phyloP scores from a whole-genome alignment of 306 rosid species.

The Inga laurina region DNA sequence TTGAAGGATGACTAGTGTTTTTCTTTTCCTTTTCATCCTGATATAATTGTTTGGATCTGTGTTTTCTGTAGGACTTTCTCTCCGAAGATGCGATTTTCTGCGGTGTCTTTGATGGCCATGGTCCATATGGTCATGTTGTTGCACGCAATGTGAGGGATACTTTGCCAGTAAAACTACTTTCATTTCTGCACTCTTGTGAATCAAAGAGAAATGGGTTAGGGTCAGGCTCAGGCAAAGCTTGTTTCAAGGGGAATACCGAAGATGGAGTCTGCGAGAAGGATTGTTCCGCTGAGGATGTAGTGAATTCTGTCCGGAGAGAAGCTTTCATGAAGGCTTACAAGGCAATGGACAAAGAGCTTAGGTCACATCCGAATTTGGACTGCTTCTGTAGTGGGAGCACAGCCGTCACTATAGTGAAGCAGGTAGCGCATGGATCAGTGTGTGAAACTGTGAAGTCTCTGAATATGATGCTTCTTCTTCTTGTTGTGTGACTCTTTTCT shows the following conservation, averaged over 20 bases:
- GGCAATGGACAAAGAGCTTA: slow-evolving; percentile 95
- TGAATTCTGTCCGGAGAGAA: slow-evolving; percentile 76
- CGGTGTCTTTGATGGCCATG: slow-evolving; percentile 97
- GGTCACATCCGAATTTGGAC: slow-evolving; percentile 92
- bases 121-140: slow-evolving; percentile 96
- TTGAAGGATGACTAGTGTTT: neutral
- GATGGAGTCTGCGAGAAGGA: slow-evolving; percentile 67
- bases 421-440: slow-evolving; percentile 51
- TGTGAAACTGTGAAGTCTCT: neutral
- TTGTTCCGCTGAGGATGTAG: slow-evolving; percentile 55
- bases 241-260: slow-evolving; percentile 63
- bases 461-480: neutral
- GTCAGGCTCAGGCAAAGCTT: slow-evolving; percentile 40
- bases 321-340: slow-evolving; percentile 90
- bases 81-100: slow-evolving; percentile 84
- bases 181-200: slow-evolving; percentile 72
- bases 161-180: slow-evolving; percentile 78
- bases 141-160: slow-evolving; percentile 95
- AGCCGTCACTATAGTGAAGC: slow-evolving; percentile 87
- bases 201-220: slow-evolving; percentile 60
- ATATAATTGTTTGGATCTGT: slow-evolving; percentile 31
- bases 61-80: slow-evolving; percentile 75
- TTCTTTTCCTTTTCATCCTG: slow-evolving; percentile 18
- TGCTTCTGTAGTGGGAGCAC: slow-evolving; percentile 99
- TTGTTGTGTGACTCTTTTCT: slow-evolving; percentile 23